Percentiles rank a stretch among this genome's conserved stretches.
phyloP scores from a whole-genome alignment of 2,329 filamentous ascomycete genomes.

The Claviceps pazoutovae region DNA sequence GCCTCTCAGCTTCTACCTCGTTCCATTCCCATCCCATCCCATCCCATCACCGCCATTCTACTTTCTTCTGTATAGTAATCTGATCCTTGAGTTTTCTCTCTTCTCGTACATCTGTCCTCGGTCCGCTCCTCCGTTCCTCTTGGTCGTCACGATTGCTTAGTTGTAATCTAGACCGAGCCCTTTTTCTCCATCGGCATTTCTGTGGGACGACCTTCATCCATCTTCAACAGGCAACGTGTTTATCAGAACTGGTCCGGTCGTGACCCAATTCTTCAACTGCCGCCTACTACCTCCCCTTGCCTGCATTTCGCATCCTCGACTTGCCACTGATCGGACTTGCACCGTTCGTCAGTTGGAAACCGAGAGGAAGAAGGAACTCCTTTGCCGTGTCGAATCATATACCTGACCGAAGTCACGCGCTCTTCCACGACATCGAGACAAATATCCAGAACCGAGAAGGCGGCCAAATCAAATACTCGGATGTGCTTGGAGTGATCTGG shows the following conservation, averaged over 20 bases:
- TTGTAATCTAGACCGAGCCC: slow-evolving; percentile 17
- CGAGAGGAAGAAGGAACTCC: slow-evolving; percentile 21
- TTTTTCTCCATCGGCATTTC: slow-evolving; percentile 23
- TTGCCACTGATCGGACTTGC: slow-evolving; percentile 7
- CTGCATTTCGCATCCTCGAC: slow-evolving; percentile 11
- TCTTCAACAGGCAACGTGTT: background rate
- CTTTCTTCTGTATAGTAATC: slow-evolving; percentile 14
- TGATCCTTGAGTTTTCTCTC: slow-evolving; percentile 19
- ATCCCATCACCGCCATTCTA: slow-evolving; percentile 19
- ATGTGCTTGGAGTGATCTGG: background rate
- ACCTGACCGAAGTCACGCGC: background rate
- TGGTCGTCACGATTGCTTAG: slow-evolving; percentile 6
- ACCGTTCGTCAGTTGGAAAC: slow-evolving; percentile 3
- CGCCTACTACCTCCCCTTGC: slow-evolving; percentile 11
- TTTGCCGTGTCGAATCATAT: background rate
- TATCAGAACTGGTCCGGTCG: background rate
- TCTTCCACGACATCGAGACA: background rate
- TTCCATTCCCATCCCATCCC: slow-evolving; percentile 15
- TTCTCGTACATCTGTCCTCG: slow-evolving; percentile 13
- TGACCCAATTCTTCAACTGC: slow-evolving; percentile 6
- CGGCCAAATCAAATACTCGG: background rate
- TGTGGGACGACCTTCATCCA: slow-evolving; percentile 7
- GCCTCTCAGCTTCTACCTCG: slow-evolving; percentile 17
- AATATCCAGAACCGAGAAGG: background rate
- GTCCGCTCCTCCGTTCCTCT: slow-evolving; percentile 7